phyloP scores from a whole-genome alignment of 768 basidiomycete species.

The Boletus coccyginus region DNA sequence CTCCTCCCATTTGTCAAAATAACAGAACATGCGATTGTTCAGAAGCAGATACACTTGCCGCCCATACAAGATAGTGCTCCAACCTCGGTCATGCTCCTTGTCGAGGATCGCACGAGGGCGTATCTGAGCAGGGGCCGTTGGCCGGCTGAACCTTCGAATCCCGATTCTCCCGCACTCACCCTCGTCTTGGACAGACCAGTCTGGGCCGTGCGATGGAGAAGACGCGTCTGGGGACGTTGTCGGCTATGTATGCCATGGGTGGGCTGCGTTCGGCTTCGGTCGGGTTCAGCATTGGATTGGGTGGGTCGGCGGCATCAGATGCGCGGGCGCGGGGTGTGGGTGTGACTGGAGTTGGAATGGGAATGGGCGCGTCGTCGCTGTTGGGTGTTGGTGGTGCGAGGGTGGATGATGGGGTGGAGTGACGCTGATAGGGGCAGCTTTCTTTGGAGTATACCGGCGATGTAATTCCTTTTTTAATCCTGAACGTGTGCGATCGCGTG shows the following conservation, averaged over 20 bases:
- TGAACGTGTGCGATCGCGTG: no score
- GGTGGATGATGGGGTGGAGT: constrained; percentile 21
- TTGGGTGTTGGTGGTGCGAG: neutral
- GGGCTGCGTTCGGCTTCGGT: constrained; percentile 44
- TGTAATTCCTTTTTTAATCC: no score
- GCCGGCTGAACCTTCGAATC: constrained; percentile 50
- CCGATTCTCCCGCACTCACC: constrained; percentile 47
- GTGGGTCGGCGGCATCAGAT: constrained; percentile 17
- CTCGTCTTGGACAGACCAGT: constrained; percentile 10
- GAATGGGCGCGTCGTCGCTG: neutral
- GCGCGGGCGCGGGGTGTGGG: constrained; percentile 3
- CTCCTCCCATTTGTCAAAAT: neutral
- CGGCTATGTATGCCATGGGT: constrained; percentile 64
- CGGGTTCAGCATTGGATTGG: constrained; percentile 20
- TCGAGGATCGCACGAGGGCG: constrained; percentile 22
- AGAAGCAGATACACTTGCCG: neutral
- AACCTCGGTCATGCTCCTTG: constrained; percentile 7
- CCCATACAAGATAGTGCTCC: constrained; percentile 4
- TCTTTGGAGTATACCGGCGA: no score
- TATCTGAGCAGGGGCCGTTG: constrained; percentile 32
- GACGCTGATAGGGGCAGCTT: neutral
- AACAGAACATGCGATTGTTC: neutral
- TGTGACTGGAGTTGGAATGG: no score
- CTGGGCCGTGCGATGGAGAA: constrained; percentile 12
- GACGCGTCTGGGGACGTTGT: constrained; percentile 47